Evolutionary conservation across 2,329 filamentous ascomycete genomes (phyloP).

Genomic region (Trichoderma citrinoviride): DNA sequence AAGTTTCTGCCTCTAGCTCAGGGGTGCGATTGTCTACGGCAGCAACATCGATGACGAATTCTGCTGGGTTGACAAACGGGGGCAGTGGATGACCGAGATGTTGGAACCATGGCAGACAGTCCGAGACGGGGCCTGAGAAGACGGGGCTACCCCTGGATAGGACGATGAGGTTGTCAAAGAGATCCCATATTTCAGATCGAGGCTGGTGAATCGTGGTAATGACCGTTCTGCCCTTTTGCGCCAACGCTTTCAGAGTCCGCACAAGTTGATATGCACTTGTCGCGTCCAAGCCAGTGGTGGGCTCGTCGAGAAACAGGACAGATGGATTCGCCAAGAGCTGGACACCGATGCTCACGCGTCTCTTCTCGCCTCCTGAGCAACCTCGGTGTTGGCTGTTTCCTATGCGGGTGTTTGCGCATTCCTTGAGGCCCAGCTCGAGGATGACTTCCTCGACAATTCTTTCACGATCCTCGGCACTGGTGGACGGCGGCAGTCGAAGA

Average conservation of each 20-base stretch:
- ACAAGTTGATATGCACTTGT: slow-evolving; percentile 74
- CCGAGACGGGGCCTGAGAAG: slow-evolving; percentile 60
- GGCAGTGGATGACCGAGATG: slow-evolving; percentile 60
- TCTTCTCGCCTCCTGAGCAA: slow-evolving; percentile 76
- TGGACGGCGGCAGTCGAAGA: slow-evolving; percentile 63
- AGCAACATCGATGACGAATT: slow-evolving; percentile 71
- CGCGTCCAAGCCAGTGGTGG: slow-evolving; percentile 74
- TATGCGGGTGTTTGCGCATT: slow-evolving; percentile 72
- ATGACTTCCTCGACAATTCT: slow-evolving; percentile 74
- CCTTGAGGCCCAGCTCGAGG: slow-evolving; percentile 70
- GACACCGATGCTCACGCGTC: slow-evolving; percentile 72
- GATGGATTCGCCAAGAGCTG: slow-evolving; percentile 78
- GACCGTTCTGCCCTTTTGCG: slow-evolving; percentile 66
- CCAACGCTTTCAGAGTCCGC: slow-evolving; percentile 65
- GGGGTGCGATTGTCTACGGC: slow-evolving; percentile 70
- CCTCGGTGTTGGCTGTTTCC: slow-evolving; percentile 69
- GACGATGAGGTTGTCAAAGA: slow-evolving; percentile 71
- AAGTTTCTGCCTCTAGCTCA: slow-evolving; percentile 61
- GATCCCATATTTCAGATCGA: slow-evolving; percentile 73
- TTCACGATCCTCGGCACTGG: slow-evolving; percentile 56
- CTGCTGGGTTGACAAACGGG: slow-evolving; percentile 73
- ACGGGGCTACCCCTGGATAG: slow-evolving; percentile 65
- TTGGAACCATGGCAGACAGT: slow-evolving; percentile 64
- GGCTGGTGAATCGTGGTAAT: slow-evolving; percentile 76
- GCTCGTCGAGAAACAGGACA: slow-evolving; percentile 74